Base-by-base conservation (phyloP, 73 alveolate genomes). In the Paramecium primaurelia region DNA sequence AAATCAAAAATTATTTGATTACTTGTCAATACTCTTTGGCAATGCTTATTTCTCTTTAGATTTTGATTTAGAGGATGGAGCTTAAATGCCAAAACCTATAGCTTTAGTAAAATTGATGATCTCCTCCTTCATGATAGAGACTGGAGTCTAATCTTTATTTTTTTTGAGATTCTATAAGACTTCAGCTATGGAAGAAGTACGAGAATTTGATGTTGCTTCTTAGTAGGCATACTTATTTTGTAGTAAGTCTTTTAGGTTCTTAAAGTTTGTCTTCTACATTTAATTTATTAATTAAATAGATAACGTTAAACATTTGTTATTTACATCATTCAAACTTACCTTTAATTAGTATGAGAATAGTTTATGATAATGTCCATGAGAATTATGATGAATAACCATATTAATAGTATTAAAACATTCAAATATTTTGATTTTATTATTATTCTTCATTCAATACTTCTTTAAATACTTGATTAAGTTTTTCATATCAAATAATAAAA, bases 101-200 rank as follows among this genome's bases (percentile, higher is more conserved):
- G 75, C 91, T 26, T 80, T 80, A 45, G 77, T 80, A 80, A 80
- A 80, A 80, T 80, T 80, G 75, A 80, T 80, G 22, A 80, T 44
- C 10, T 80, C 91, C n/a, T 80, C 91, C 58, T 42, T 75, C 88
- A 75, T 38, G 9, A 6, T 38, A 9, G 77, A 45, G 30, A 45
- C 58, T 10, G 91, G 91, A 42, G 91, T 45, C 14, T 32, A 22
- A 42, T 80, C 91, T 22, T 80, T 45, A 16, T 36, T 32, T 49
- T 80, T 80, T 32, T 80, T 80, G 30, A 80, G 44, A 80, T 80
- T 80, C 34, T 49, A 26, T 25, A 80, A 42, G 38, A 80, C 91
- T 80, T 80, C 91, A 32, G 91, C 47, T 4, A 80, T 80, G 2
- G 91, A 80, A 1, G 91, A 80, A 45, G 91, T 18, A 38, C 91